Conservation (phyloP, 306 rosid genomes). For the Acmispon strigosus region DNA sequence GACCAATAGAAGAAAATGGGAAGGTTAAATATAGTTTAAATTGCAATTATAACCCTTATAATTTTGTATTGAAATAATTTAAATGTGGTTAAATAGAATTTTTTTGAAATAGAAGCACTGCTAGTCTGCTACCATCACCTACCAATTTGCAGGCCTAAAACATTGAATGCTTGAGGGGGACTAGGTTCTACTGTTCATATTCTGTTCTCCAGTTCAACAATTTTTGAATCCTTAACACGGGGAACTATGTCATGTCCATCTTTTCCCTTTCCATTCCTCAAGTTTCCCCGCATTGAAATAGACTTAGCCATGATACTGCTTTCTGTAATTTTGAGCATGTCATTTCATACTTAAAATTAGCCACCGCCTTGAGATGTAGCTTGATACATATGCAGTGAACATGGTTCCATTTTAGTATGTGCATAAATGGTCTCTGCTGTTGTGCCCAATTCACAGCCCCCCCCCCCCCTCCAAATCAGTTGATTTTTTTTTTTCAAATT, state of each 20-base stretch:
- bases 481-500: too few species aligned
- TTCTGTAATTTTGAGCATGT: constrained; percentile 1
- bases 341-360: neutral
- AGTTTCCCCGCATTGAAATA: neutral
- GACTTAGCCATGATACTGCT: neutral
- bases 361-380: neutral
- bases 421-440: neutral
- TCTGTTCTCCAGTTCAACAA: neutral
- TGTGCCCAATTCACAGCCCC: neutral
- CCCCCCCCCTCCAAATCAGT: neutral
- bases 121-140: neutral
- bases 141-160: neutral
- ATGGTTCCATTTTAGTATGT: neutral
- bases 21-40: neutral
- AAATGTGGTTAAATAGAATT: neutral
- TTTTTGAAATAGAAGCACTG: neutral
- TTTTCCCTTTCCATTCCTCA: neutral
- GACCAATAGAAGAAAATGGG: neutral
- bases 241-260: neutral
- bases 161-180: neutral
- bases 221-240: neutral
- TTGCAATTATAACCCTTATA: neutral
- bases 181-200: neutral
- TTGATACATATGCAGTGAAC: neutral
- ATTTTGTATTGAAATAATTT: neutral